Evolutionary conservation across 306 rosid species (phyloP).

Genomic region (Astragalus glycyphyllos): DNA sequence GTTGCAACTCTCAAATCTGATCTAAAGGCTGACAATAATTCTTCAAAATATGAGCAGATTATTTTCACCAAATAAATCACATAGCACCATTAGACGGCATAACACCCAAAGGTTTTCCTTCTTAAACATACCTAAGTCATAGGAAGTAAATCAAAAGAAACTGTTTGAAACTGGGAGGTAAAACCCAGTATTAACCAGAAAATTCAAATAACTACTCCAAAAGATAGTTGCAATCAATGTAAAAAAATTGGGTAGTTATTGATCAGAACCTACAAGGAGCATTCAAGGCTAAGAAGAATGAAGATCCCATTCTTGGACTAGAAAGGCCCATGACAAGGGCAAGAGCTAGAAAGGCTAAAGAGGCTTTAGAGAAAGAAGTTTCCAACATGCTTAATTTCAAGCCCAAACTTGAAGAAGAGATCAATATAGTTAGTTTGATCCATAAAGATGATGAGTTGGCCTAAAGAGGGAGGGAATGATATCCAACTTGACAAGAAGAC

Average conservation of each 20-base stretch:
- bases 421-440: too few species aligned
- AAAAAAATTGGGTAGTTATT: background rate
- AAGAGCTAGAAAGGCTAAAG: too few species aligned
- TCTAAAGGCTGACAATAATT: constrained; percentile 2
- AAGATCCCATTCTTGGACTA: too few species aligned
- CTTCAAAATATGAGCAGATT: background rate
- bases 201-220: constrained; percentile 3
- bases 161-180: background rate
- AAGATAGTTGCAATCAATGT: constrained; percentile 5
- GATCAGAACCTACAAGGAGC: too few species aligned
- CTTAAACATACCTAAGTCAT: constrained; percentile 6
- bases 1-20: background rate
- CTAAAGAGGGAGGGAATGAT: too few species aligned
- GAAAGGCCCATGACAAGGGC: too few species aligned
- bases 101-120: background rate
- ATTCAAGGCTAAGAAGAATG: too few species aligned
- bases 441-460: too few species aligned
- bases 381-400: too few species aligned
- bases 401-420: too few species aligned
- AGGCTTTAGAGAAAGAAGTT: too few species aligned
- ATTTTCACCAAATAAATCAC: constrained; percentile 3
- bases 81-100: constrained; percentile 2
- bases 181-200: constrained; percentile 15
- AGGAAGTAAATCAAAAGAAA: constrained; percentile 18
- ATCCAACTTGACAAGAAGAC: too few species aligned